Evolutionary conservation across 2,329 filamentous ascomycete species (phyloP).

Genomic region (Endoconidiophora laricicola): DNA sequence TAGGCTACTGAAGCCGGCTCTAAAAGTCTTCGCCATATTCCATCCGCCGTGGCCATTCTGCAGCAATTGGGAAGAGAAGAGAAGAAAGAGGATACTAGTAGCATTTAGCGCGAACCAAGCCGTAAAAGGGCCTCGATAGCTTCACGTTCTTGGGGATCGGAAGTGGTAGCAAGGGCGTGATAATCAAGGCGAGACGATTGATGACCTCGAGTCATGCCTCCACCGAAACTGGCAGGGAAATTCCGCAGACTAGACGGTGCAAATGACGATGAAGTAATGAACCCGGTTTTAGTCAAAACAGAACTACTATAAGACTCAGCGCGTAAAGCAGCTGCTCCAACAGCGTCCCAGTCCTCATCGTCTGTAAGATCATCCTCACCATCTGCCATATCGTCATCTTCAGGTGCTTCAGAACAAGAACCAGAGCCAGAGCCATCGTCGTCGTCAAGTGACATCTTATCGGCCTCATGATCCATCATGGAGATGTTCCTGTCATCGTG

Average conservation of each 20-base stretch:
- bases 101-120: constrained; percentile 57
- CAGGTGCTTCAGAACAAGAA: constrained; percentile 60
- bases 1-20: no score
- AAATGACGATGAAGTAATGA: constrained; percentile 33
- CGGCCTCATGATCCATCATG: constrained; percentile 71
- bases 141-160: constrained; percentile 61
- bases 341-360: constrained; percentile 87
- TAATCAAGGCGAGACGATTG: constrained; percentile 23
- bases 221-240: constrained; percentile 26
- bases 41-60: constrained; percentile 7
- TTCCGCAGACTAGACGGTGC: constrained; percentile 29
- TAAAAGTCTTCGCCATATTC: not conserved
- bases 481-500: constrained; percentile 49
- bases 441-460: constrained; percentile 67
- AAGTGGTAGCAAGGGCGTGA: constrained; percentile 27
- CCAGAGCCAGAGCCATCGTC: constrained; percentile 47
- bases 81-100: not conserved
- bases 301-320: constrained; percentile 46
- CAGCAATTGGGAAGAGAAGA: constrained; percentile 3
- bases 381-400: constrained; percentile 53
- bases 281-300: constrained; percentile 18
- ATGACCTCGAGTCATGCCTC: constrained; percentile 37
- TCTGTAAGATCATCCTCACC: constrained; percentile 79
- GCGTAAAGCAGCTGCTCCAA: constrained; percentile 72
- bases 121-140: constrained; percentile 66